A percentile compares a stretch with the other conserved stretches of the same genome.
Evolutionary conservation across 345 rosid genomes (phyloP).

Genomic region (Limnanthes douglasii): DNA sequence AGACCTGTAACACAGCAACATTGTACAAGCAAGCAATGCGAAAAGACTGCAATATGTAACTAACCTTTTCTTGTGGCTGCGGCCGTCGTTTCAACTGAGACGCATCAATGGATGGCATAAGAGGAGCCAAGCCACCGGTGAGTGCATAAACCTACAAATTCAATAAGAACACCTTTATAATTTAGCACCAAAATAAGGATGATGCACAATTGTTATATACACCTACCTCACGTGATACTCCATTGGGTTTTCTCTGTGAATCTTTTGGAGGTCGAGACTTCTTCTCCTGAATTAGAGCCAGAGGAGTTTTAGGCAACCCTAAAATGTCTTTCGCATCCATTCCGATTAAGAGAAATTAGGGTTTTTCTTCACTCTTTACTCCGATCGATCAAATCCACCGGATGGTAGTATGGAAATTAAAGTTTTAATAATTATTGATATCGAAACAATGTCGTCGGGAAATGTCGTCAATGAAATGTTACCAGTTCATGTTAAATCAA

Average conservation of each 20-base stretch:
- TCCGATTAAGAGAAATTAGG: conserved; percentile 14
- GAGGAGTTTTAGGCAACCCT: conserved; percentile 66
- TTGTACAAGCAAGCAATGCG: no score
- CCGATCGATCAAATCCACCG: no score
- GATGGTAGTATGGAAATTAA: no score
- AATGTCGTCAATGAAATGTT: no score
- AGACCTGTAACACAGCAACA: no score
- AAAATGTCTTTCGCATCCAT: conserved; percentile 89
- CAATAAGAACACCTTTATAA: conserved; percentile 1
- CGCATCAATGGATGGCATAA: conserved; percentile 81
- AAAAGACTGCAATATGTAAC: no score
- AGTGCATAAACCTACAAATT: conserved; percentile 81
- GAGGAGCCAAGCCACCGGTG: conserved; percentile 92
- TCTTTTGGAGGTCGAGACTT: conserved; percentile 78
- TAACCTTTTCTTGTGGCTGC: conserved; percentile 71
- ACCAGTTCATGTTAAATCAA: no score
- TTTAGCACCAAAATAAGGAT: background rate
- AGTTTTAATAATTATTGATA: no score
- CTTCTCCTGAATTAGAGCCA: conserved; percentile 62
- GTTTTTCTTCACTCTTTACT: no score
- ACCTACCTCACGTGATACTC: conserved; percentile 79
- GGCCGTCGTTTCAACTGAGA: conserved; percentile 65
- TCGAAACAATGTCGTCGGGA: no score
- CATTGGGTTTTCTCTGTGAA: conserved; percentile 92
- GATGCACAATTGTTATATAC: background rate